Conservation (phyloP, 352 stramenopile species). For the Phytopythium boreale region DNA sequence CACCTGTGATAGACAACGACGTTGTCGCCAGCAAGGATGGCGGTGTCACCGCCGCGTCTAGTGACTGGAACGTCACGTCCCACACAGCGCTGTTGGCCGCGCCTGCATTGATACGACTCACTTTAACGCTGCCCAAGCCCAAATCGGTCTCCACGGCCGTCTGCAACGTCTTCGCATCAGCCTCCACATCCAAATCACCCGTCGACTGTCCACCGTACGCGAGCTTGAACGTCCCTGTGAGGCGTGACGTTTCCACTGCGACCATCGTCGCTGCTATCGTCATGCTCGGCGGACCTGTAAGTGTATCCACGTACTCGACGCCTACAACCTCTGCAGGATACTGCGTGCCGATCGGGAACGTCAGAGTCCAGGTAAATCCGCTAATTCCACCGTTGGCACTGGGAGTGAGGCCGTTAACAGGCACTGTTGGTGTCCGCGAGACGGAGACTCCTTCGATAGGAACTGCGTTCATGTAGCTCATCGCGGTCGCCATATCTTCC, state of each 20-base stretch:
- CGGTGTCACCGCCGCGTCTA: conserved; percentile 17
- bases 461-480: conserved; percentile 70
- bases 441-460: conserved; percentile 54
- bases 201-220: conserved; percentile 28
- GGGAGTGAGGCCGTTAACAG: not conserved
- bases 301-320: conserved; percentile 21
- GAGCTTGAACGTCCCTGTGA: conserved; percentile 45
- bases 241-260: conserved; percentile 27
- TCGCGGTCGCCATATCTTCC: conserved; percentile 67
- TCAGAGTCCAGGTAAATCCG: conserved; percentile 49
- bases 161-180: conserved; percentile 17
- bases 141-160: conserved; percentile 21
- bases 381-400: conserved; percentile 9
- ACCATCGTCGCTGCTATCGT: conserved; percentile 30
- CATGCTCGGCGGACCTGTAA: conserved; percentile 31
- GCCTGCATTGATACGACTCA: conserved; percentile 8
- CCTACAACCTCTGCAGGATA: conserved; percentile 30
- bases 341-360: conserved; percentile 40
- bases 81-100: conserved; percentile 10
- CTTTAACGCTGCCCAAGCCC: conserved; percentile 17
- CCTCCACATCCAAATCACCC: conserved; percentile 22
- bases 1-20: conserved; percentile 17
- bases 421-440: conserved; percentile 15
- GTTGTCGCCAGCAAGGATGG: conserved; percentile 16
- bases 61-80: conserved; percentile 35